Evolutionary conservation across 2,329 filamentous ascomycete genomes (phyloP).

Genomic region (Seiridium unicorne): DNA sequence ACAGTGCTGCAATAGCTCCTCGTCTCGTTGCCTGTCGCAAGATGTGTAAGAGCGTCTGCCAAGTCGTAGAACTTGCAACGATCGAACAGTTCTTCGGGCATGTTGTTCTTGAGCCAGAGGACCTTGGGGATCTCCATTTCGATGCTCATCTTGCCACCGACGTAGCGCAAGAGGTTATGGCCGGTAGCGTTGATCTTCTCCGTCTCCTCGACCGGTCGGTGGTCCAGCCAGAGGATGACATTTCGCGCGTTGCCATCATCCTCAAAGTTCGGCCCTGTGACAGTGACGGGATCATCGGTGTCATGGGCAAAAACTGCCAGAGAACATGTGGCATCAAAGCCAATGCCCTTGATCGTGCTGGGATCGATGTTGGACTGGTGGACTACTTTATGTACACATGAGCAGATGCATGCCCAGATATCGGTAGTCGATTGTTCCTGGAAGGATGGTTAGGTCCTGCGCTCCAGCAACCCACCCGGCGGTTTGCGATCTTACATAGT

Average conservation of each 20-base stretch:
- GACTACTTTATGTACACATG: conserved; percentile 80
- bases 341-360: conserved; percentile 78
- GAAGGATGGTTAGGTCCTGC: background rate
- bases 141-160: conserved; percentile 96
- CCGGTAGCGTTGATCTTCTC: conserved; percentile 89
- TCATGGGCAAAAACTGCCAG: conserved; percentile 86
- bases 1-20: conserved; percentile 94
- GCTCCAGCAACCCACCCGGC: too few species aligned
- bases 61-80: conserved; percentile 97
- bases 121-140: conserved; percentile 99
- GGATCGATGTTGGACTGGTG: conserved; percentile 78
- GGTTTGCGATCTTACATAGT: conserved; percentile 59
- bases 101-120: conserved; percentile 97
- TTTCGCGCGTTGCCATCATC: conserved; percentile 84
- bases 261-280: conserved; percentile 84
- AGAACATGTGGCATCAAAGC: conserved; percentile 98
- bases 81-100: conserved; percentile 86
- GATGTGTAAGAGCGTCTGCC: conserved; percentile 86
- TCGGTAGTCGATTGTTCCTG: conserved; percentile 96
- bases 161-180: conserved; percentile 92
- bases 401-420: conserved; percentile 94
- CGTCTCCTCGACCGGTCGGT: conserved; percentile 87
- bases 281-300: conserved; percentile 85
- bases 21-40: conserved; percentile 89
- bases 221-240: conserved; percentile 96